Percentiles rank a stretch among this genome's conserved stretches.
Conservation (phyloP, 768 basidiomycete species). For the Termitomyces sp. region DNA sequence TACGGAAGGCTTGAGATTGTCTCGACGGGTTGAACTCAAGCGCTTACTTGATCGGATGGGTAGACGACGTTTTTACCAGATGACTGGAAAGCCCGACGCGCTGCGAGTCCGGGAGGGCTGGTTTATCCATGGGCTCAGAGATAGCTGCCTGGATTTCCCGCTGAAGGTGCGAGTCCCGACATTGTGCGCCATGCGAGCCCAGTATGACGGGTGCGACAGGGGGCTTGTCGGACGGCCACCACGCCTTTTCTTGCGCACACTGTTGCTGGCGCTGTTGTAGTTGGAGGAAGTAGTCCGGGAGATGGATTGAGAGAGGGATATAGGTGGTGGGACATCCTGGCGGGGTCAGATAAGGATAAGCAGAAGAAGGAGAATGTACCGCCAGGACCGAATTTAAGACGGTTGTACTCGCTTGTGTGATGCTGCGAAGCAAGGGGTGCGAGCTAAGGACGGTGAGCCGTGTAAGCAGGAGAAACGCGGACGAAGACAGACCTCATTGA, state of each 20-base stretch:
- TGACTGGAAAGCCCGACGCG: neutral
- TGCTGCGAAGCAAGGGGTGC: slow-evolving; percentile 66
- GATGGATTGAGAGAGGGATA: slow-evolving; percentile 55
- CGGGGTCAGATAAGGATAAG: neutral
- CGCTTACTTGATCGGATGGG: slow-evolving; percentile 80
- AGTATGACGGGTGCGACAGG: slow-evolving; percentile 18
- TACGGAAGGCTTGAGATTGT: slow-evolving; percentile 15
- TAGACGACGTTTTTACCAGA: slow-evolving; percentile 62
- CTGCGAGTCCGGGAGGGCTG: slow-evolving; percentile 2
- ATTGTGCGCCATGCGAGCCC: slow-evolving; percentile 21
- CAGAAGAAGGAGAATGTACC: slow-evolving; percentile 17
- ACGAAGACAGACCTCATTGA: neutral
- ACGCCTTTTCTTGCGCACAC: slow-evolving; percentile 31
- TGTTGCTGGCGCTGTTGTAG: slow-evolving; percentile 47
- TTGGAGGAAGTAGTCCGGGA: slow-evolving; percentile 51
- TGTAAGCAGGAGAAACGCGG: neutral
- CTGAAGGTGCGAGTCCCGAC: slow-evolving; percentile 28
- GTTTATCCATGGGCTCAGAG: slow-evolving; percentile 30
- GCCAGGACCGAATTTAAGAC: slow-evolving; percentile 54
- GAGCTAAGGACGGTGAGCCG: slow-evolving; percentile 29
- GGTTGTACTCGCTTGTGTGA: slow-evolving; percentile 66
- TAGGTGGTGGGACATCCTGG: slow-evolving; percentile 56
- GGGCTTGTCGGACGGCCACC: slow-evolving; percentile 39
- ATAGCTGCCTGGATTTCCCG: slow-evolving; percentile 52
- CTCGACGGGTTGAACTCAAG: slow-evolving; percentile 15